Percentiles rank a stretch among this genome's conserved stretches.
These are phyloP conservation scores for Immersiporthe knoxdaviesiana DNA, from an alignment of 2,329 filamentous ascomycete genomes.

Conservation along the genomic window DNA sequence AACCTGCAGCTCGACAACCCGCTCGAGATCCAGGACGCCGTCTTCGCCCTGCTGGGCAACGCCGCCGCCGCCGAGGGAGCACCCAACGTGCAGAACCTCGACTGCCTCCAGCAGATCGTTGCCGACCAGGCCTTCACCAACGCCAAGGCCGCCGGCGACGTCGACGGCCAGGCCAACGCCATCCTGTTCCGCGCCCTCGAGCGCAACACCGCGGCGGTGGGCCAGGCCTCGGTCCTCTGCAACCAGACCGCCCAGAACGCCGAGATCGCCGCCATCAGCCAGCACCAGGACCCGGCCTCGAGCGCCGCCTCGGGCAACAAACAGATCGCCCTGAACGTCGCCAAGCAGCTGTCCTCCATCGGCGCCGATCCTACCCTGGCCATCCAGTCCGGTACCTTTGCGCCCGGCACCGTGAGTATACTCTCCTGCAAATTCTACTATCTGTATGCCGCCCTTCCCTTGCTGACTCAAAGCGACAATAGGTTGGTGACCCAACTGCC, in stretches of 20 bases:
- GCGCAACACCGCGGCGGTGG: slow-evolving; percentile 48
- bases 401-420: slow-evolving; percentile 39
- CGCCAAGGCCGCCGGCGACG: slow-evolving; percentile 46
- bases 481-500: slow-evolving; percentile 46
- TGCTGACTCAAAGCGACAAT: not conserved
- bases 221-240: slow-evolving; percentile 44
- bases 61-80: slow-evolving; percentile 46
- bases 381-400: slow-evolving; percentile 48
- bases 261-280: slow-evolving; percentile 48
- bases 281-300: slow-evolving; percentile 50
- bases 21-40: slow-evolving; percentile 48
- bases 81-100: slow-evolving; percentile 27
- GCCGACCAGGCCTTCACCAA: slow-evolving; percentile 53
- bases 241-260: slow-evolving; percentile 47
- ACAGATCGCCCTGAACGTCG: slow-evolving; percentile 44
- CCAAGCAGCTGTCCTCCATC: slow-evolving; percentile 45
- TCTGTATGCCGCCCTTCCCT: too few species aligned
- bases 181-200: slow-evolving; percentile 48
- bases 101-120: slow-evolving; percentile 35
- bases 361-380: slow-evolving; percentile 46
- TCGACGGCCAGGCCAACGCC: slow-evolving; percentile 46
- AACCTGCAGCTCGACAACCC: slow-evolving; percentile 50
- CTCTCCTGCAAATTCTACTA: too few species aligned
- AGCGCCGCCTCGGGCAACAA: slow-evolving; percentile 46
- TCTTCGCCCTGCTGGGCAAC: slow-evolving; percentile 48